These are phyloP conservation scores for Malassezia pachydermatis DNA, from an alignment of 1,284 basidiomycete genomes.

Conservation along the genomic window DNA sequence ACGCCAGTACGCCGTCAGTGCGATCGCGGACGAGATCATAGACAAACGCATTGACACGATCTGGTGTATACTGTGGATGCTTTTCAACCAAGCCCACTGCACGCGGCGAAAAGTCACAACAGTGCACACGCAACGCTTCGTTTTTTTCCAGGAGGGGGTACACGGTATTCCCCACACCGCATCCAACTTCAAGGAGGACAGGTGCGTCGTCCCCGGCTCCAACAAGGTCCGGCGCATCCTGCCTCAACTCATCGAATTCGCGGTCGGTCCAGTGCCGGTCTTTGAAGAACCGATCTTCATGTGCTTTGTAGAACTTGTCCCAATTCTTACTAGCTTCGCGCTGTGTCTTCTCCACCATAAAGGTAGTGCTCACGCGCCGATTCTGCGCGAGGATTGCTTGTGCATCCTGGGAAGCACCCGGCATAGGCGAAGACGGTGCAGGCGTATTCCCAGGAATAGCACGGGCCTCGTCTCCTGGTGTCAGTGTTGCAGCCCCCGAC, in stretches of 20 bases:
- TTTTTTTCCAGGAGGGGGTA: constrained; percentile 38
- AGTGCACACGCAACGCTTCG: constrained; percentile 30
- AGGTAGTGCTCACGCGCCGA: constrained; percentile 26
- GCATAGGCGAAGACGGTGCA: no score
- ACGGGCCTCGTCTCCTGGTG: no score
- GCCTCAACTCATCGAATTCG: constrained; percentile 30
- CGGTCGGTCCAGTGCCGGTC: constrained; percentile 48
- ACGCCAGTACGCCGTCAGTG: background rate
- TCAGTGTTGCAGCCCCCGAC: no score
- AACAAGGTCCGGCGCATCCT: background rate
- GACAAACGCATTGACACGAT: constrained; percentile 45
- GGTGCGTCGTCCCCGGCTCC: constrained; percentile 14
- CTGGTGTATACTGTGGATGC: constrained; percentile 29
- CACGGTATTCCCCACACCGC: constrained; percentile 46
- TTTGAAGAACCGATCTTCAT: constrained; percentile 48
- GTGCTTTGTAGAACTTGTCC: constrained; percentile 48
- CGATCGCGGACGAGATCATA: constrained; percentile 34
- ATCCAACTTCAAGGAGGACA: constrained; percentile 43
- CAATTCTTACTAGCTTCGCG: constrained; percentile 40
- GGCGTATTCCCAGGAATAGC: no score
- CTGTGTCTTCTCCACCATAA: constrained; percentile 34
- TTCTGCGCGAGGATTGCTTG: constrained; percentile 23
- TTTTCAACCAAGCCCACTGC: constrained; percentile 39
- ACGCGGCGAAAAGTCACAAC: constrained; percentile 43
- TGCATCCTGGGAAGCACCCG: no score